These are phyloP conservation scores for Corchorus olitorius DNA, from an alignment of 345 rosid species.

Conservation along the genomic window DNA sequence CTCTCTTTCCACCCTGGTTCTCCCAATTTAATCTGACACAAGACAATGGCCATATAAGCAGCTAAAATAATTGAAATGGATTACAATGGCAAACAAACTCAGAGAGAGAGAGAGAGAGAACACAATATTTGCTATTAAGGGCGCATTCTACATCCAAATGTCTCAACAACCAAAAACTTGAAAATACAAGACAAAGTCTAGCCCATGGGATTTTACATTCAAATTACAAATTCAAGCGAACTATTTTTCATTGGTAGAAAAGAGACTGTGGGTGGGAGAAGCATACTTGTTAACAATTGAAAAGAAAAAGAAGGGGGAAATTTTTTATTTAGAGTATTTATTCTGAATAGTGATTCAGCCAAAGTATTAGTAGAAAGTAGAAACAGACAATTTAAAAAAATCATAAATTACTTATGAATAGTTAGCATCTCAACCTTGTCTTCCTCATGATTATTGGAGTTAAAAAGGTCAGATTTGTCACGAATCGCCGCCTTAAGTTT, in stretches of 20 bases:
- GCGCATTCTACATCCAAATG: too few species aligned
- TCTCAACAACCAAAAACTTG: too few species aligned
- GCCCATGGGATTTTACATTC: too few species aligned
- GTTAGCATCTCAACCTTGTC: slow-evolving; percentile 61
- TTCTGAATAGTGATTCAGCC: not conserved
- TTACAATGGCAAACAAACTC: not conserved
- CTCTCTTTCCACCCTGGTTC: slow-evolving; percentile 94
- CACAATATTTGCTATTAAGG: not conserved
- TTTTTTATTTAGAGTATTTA: too few species aligned
- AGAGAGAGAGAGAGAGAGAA: not conserved
- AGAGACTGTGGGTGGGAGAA: too few species aligned
- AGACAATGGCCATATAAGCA: not conserved
- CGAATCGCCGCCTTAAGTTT: slow-evolving; percentile 70
- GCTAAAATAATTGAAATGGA: not conserved
- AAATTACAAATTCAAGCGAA: too few species aligned
- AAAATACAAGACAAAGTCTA: too few species aligned
- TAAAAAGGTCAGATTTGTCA: slow-evolving; percentile 73
- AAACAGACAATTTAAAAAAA: not conserved
- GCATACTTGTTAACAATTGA: too few species aligned
- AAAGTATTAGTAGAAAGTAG: not conserved
- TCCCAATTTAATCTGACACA: slow-evolving; percentile 72
- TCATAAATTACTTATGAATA: not conserved
- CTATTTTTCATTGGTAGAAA: too few species aligned
- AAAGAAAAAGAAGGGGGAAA: too few species aligned
- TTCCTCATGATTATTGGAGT: slow-evolving; percentile 53